phyloP scores from a whole-genome alignment of 495 filamentous ascomycete genomes.

The Glutinoglossum americanum region DNA sequence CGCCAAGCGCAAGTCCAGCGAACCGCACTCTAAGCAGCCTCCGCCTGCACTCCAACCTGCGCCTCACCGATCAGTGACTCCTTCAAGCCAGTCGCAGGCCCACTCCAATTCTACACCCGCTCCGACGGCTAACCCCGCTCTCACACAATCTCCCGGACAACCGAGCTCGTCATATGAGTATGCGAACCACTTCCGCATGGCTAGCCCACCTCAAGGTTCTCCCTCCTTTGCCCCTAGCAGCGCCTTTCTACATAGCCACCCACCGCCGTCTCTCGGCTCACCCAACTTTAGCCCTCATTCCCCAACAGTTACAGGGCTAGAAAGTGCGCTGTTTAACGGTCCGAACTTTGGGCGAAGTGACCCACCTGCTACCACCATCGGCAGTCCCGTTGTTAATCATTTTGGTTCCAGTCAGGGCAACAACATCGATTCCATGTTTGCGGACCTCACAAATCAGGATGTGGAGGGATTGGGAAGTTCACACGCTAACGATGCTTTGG shows the following conservation, averaged over 20 bases:
- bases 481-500: conserved; percentile 1
- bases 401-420: not conserved
- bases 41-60: conserved; percentile 4
- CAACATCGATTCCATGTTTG: conserved; percentile 7
- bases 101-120: not conserved
- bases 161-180: not conserved
- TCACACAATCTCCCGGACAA: conserved; percentile 1
- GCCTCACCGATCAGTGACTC: not conserved
- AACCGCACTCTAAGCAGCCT: conserved; percentile 10
- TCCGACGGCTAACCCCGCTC: not conserved
- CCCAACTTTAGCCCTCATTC: not conserved
- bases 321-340: not conserved
- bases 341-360: not conserved
- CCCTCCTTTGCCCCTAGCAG: not conserved
- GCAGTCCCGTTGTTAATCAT: not conserved
- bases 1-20: conserved; percentile 20
- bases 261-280: not conserved
- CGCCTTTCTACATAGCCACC: conserved; percentile 3
- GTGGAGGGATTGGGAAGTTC: not conserved
- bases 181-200: conserved; percentile 1
- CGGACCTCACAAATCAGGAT: conserved; percentile 7
- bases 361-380: not conserved
- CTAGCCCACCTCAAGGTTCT: not conserved
- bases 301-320: not conserved
- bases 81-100: not conserved